phyloP scores from a whole-genome alignment of 176 grass and related monocot genomes.

The Carex parvula region DNA sequence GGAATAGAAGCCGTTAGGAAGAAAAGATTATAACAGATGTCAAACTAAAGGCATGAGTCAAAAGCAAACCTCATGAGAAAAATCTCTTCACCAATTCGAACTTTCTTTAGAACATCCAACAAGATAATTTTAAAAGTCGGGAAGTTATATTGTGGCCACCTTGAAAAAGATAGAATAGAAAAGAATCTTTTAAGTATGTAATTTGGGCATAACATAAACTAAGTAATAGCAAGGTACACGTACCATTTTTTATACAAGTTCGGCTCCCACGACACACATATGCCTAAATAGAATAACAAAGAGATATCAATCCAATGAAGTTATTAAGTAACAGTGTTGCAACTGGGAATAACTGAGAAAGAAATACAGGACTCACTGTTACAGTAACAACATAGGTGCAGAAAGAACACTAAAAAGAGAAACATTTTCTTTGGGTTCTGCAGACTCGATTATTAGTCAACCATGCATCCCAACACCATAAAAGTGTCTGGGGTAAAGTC shows the following conservation, averaged over 20 bases:
- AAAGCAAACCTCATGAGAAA: slow-evolving; percentile 74
- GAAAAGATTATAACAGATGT: slow-evolving; percentile 36
- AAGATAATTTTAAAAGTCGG: slow-evolving; percentile 81
- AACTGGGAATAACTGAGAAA: background rate
- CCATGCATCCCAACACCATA: background rate
- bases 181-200: background rate
- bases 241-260: slow-evolving; percentile 90
- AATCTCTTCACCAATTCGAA: slow-evolving; percentile 95
- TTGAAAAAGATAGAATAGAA: slow-evolving; percentile 37
- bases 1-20: slow-evolving; percentile 8
- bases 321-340: background rate
- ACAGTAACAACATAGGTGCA: background rate
- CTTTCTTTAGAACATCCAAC: slow-evolving; percentile 68
- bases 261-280: slow-evolving; percentile 88
- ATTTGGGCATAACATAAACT: slow-evolving; percentile 21
- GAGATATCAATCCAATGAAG: background rate
- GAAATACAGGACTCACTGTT: background rate
- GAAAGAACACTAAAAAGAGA: too few species aligned
- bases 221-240: slow-evolving; percentile 9
- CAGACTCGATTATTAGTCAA: background rate
- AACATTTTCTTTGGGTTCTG: background rate
- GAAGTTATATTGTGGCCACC: slow-evolving; percentile 94
- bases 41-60: slow-evolving; percentile 16
- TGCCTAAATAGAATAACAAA: slow-evolving; percentile 48
- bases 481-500: background rate